Percentiles rank a stretch among this genome's conserved stretches.
phyloP scores from a whole-genome alignment of 805 yeast genomes.

The Zygoascus tannicola region DNA sequence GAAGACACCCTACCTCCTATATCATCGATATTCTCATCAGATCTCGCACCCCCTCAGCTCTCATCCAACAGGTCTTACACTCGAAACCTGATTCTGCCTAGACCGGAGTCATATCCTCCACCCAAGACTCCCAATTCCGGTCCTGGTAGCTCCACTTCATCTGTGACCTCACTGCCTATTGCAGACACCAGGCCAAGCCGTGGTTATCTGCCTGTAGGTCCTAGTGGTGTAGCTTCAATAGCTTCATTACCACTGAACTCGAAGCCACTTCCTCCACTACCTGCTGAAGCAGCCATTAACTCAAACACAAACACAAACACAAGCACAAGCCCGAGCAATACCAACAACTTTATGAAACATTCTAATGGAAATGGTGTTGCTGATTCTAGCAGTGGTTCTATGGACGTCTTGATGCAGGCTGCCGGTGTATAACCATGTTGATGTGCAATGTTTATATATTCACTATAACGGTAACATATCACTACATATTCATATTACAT shows the following conservation, averaged over 20 bases:
- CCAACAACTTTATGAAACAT: background rate
- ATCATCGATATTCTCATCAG: slow-evolving; percentile 5
- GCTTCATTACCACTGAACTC: slow-evolving; percentile 4
- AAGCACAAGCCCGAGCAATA: slow-evolving; percentile 4
- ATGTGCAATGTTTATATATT: no score
- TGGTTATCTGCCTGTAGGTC: slow-evolving; percentile 17
- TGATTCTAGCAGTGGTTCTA: slow-evolving; percentile 12
- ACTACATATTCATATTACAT: no score
- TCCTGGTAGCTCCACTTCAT: background rate
- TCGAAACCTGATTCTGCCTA: slow-evolving; percentile 22
- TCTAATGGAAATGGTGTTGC: background rate
- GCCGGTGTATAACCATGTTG: slow-evolving; percentile 19
- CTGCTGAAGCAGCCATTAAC: slow-evolving; percentile 14
- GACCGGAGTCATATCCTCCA: slow-evolving; percentile 23
- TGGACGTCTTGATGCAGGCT: slow-evolving; percentile 24
- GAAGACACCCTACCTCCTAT: slow-evolving; percentile 7
- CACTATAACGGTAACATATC: no score
- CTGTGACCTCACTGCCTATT: slow-evolving; percentile 14
- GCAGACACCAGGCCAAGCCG: slow-evolving; percentile 20
- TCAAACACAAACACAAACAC: slow-evolving; percentile 4
- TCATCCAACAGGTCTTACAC: slow-evolving; percentile 23
- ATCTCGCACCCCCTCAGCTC: slow-evolving; percentile 15
- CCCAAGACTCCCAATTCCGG: slow-evolving; percentile 13
- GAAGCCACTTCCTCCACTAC: slow-evolving; percentile 23
- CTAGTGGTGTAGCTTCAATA: slow-evolving; percentile 8